phyloP scores from a whole-genome alignment of 306 rosid genomes.

The Lagenaria siceraria region DNA sequence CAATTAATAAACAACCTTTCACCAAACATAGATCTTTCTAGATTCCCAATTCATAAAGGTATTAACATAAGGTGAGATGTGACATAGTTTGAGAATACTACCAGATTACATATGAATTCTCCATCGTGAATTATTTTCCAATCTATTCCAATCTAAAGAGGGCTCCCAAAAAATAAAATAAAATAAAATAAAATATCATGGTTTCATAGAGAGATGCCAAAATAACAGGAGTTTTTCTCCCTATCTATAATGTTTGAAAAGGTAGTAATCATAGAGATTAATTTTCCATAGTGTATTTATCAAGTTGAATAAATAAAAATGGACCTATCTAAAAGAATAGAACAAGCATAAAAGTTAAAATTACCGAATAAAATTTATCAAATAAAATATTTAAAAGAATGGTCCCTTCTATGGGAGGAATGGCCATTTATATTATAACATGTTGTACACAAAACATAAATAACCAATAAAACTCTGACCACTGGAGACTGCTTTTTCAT shows the following conservation, averaged over 20 bases:
- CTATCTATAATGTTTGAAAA: not conserved
- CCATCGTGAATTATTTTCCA: not conserved
- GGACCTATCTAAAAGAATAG: not conserved
- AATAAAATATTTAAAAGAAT: not conserved
- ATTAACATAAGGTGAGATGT: not conserved
- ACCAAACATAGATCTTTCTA: not conserved
- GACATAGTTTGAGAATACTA: not conserved
- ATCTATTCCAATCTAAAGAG: not conserved
- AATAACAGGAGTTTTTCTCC: not conserved
- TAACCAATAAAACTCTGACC: not conserved
- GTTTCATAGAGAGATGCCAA: too few relatives aligned
- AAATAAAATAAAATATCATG: not conserved
- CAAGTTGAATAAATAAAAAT: not conserved
- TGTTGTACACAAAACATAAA: not conserved
- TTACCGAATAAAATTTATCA: not conserved
- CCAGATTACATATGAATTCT: not conserved
- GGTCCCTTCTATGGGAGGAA: not conserved
- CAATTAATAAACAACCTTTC: not conserved
- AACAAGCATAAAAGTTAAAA: not conserved
- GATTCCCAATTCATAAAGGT: not conserved
- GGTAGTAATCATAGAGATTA: not conserved
- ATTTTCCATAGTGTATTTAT: not conserved
- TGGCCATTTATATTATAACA: not conserved
- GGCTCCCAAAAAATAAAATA: not conserved
- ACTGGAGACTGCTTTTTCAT: not conserved